Evolutionary conservation across 78 protist genomes (phyloP).

Genomic region (Chrysochromulina tobinii): DNA sequence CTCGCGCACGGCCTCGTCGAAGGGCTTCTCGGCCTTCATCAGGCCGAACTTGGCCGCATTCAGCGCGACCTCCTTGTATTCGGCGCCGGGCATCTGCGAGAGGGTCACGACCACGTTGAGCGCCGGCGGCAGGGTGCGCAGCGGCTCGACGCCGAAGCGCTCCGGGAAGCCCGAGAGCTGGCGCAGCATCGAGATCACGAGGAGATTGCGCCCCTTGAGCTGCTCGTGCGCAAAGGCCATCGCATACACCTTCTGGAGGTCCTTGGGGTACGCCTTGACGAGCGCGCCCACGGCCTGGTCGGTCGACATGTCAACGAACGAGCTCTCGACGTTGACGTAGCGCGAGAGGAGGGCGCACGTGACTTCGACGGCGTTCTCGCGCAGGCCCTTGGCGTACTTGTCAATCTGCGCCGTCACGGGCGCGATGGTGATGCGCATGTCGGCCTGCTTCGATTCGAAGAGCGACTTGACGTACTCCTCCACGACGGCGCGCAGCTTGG

Average conservation of each 20-base stretch:
- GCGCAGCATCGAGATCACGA: conserved; percentile 4
- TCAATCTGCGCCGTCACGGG: neutral
- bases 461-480: neutral
- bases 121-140: neutral
- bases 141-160: neutral
- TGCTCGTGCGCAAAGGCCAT: conserved; percentile 1
- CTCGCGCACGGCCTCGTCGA: neutral
- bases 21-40: neutral
- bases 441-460: neutral
- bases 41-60: neutral
- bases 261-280: conserved; percentile 5
- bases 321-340: neutral
- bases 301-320: neutral
- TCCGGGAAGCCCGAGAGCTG: neutral
- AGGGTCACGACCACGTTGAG: neutral
- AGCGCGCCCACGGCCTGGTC: conserved; percentile 15
- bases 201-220: neutral
- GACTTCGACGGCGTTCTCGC: neutral
- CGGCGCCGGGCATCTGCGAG: neutral
- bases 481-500: neutral
- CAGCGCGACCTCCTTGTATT: neutral
- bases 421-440: neutral
- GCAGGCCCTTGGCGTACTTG: neutral
- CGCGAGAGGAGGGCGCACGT: neutral
- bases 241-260: neutral